Evolutionary conservation across 805 yeast species (phyloP).

Genomic region (Yamadazyma phyllophila): DNA sequence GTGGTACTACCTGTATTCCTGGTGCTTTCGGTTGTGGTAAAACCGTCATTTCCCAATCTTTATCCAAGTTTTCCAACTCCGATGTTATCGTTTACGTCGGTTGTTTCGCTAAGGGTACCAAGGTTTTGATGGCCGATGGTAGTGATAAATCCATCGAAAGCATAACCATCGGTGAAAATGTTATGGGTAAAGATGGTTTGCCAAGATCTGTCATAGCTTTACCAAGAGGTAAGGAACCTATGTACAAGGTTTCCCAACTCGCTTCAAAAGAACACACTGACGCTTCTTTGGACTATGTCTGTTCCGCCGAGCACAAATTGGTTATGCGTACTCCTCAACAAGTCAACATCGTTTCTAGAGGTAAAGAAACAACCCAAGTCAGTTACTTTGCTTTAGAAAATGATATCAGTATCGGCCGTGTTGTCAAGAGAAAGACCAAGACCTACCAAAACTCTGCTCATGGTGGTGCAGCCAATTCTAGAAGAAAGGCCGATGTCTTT

Average conservation of each 20-base stretch:
- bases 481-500: constrained; percentile 19
- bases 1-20: constrained; percentile 99
- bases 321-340: constrained; percentile 36
- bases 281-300: constrained; percentile 22
- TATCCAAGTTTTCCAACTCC: constrained; percentile 96
- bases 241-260: constrained; percentile 36
- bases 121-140: constrained; percentile 47
- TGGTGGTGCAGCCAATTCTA: constrained; percentile 21
- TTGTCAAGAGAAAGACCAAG: constrained; percentile 21
- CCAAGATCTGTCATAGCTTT: constrained; percentile 38
- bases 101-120: constrained; percentile 33
- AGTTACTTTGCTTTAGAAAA: constrained; percentile 19
- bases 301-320: constrained; percentile 39
- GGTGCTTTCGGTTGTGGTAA: constrained; percentile 99
- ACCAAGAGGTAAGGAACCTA: constrained; percentile 43
- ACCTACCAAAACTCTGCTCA: constrained; percentile 17
- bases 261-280: constrained; percentile 16
- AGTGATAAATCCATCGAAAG: constrained; percentile 29
- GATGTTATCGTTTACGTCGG: constrained; percentile 96
- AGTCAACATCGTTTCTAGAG: constrained; percentile 13
- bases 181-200: constrained; percentile 45
- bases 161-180: constrained; percentile 35
- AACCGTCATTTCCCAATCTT: constrained; percentile 95
- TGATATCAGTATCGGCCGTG: constrained; percentile 15
- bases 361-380: constrained; percentile 19